phyloP scores from a whole-genome alignment of 306 rosid species.

The Cicer arietinum region DNA sequence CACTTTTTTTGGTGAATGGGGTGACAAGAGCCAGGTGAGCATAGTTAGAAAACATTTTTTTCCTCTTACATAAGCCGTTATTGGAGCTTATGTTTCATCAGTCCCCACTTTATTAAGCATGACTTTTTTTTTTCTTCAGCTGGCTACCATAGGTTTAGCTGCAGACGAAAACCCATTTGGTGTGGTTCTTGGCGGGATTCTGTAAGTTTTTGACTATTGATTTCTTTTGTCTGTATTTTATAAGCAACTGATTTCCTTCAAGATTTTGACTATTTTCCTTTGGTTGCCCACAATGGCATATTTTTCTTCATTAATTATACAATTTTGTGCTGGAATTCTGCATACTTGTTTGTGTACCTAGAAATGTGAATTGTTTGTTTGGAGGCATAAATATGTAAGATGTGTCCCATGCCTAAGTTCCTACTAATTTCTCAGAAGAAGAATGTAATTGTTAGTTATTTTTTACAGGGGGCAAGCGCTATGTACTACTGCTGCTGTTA shows the following conservation, averaged over 20 bases:
- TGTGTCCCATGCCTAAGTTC: conserved; percentile 4
- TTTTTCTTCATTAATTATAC: conserved; percentile 17
- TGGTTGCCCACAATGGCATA: conserved; percentile 8
- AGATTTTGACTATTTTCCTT: conserved; percentile 27
- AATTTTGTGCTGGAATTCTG: conserved; percentile 23
- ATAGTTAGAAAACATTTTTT: conserved; percentile 5
- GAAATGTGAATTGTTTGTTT: conserved; percentile 26
- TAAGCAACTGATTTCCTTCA: conserved; percentile 13
- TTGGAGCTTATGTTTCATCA: conserved; percentile 33
- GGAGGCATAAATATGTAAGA: conserved; percentile 28
- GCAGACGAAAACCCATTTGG: conserved; percentile 94
- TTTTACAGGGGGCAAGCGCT: conserved; percentile 79
- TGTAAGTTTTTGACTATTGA: conserved; percentile 59
- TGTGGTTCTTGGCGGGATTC: conserved; percentile 92
- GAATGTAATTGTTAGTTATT: conserved; percentile 27
- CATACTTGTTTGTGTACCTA: background rate
- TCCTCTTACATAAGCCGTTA: conserved; percentile 8
- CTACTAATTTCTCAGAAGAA: conserved; percentile 24
- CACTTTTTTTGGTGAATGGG: conserved; percentile 98
- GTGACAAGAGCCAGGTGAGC: conserved; percentile 96
- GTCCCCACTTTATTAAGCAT: conserved; percentile 31
- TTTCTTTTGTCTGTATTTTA: conserved; percentile 12
- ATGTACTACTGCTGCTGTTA: conserved; percentile 87
- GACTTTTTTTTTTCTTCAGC: conserved; percentile 58
- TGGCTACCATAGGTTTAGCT: conserved; percentile 94